These are phyloP conservation scores for Candida incommunis DNA, from an alignment of 805 yeast genomes.

Conservation along the genomic window DNA sequence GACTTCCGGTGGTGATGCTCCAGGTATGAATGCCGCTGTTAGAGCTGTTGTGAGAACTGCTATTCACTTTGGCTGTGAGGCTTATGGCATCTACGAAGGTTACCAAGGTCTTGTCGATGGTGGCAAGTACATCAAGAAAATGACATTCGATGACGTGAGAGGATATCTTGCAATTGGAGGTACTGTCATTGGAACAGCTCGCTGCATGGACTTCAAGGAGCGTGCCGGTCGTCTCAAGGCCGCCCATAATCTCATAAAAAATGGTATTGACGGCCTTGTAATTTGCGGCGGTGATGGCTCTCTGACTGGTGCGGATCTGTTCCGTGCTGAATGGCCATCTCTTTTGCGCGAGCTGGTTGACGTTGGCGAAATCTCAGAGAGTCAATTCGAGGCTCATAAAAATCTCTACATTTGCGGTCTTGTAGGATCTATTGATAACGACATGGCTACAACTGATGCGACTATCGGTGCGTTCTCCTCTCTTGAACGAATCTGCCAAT, in stretches of 20 bases:
- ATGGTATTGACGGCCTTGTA: constrained; percentile 87
- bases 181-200: constrained; percentile 91
- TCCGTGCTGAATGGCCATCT: constrained; percentile 90
- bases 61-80: constrained; percentile 75
- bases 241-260: constrained; percentile 67
- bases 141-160: constrained; percentile 90
- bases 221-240: constrained; percentile 73
- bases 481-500: constrained; percentile 80
- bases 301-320: constrained; percentile 90
- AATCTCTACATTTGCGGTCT: constrained; percentile 80
- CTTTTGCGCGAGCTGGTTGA: constrained; percentile 57
- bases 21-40: constrained; percentile 96
- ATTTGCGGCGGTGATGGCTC: constrained; percentile 99
- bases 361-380: constrained; percentile 40
- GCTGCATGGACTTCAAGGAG: constrained; percentile 76
- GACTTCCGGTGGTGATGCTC: constrained; percentile 99
- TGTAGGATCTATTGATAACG: constrained; percentile 96
- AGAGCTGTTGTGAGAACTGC: constrained; percentile 93
- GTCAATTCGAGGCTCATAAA: constrained; percentile 46
- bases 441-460: constrained; percentile 93
- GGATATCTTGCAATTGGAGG: constrained; percentile 92
- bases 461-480: constrained; percentile 96
- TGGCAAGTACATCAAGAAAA: constrained; percentile 59
- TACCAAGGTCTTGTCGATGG: constrained; percentile 87
- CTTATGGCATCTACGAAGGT: constrained; percentile 86